Evolutionary conservation across 2,329 filamentous ascomycete genomes (phyloP).

Genomic region (Claviceps humidiphila): DNA sequence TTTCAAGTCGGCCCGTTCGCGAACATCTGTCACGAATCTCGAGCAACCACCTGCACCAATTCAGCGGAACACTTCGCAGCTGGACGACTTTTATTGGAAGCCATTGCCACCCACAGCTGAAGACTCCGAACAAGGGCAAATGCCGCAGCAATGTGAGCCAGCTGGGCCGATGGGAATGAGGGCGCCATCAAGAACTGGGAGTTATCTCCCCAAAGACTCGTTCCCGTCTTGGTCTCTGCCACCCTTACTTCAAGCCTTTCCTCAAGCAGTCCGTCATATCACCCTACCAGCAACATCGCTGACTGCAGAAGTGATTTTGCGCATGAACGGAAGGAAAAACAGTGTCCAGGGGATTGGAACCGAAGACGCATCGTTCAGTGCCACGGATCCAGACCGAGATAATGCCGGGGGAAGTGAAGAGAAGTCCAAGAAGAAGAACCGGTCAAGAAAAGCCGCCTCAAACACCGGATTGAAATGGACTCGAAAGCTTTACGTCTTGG

Average conservation of each 20-base stretch:
- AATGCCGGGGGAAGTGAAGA: constrained; percentile 17
- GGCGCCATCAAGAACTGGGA: constrained; percentile 8
- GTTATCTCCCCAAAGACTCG: constrained; percentile 15
- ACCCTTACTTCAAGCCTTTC: constrained; percentile 76
- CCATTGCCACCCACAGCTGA: constrained; percentile 14
- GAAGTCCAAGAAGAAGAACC: constrained; percentile 31
- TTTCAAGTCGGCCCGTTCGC: constrained; percentile 25
- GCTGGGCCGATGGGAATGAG: constrained; percentile 6
- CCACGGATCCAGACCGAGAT: neutral
- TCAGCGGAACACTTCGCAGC: constrained; percentile 4
- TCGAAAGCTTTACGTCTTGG: constrained; percentile 59
- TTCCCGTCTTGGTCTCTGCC: constrained; percentile 50
- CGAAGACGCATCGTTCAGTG: constrained; percentile 7
- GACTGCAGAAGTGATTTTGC: constrained; percentile 56
- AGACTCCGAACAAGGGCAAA: constrained; percentile 6
- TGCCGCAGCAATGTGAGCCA: constrained; percentile 5
- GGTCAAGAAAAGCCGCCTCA: constrained; percentile 27
- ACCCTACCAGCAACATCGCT: constrained; percentile 54
- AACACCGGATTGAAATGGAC: constrained; percentile 48
- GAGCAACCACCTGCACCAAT: constrained; percentile 28
- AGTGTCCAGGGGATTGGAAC: constrained; percentile 2
- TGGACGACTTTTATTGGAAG: constrained; percentile 24
- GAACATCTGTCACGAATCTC: constrained; percentile 24
- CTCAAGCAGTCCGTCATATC: constrained; percentile 66
- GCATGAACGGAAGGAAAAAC: constrained; percentile 39